Evolutionary conservation across 2,329 filamentous ascomycete species (phyloP), one percentile per base, ranked within the genome.

Genomic region (Stemphylium vesicarium): DNA sequence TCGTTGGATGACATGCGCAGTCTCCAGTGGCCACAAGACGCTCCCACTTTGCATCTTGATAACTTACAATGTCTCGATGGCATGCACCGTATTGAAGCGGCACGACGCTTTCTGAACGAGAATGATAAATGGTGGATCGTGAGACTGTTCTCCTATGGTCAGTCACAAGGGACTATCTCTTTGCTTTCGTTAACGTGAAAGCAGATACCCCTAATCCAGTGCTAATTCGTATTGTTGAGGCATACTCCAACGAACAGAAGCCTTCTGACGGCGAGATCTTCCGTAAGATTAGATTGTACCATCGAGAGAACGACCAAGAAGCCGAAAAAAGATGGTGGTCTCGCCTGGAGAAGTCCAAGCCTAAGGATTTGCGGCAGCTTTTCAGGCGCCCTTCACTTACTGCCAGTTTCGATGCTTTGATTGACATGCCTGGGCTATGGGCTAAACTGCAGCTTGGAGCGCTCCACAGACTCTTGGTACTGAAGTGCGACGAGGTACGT

Each of bases 121-220:
- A 69, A 68, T 33, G 37, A 68, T 43, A 62, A 59, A 46, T 69
- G 33, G 64, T 69, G 37, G 60, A 50, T 47, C n/a, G 52, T 69
- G 13, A 50, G 50, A 15, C 52, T 69, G 2, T 67, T 60, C 18
- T 57, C 48, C 12, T 44, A 60, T 50, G n/a, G 56, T 60, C 38
- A 50, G 56, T 60, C 12, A 29, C 7, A 43, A 44, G 3, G 2
- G 4, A 35, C n/a, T 26, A 37, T 37, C 13, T 39, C 41, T 6
- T 20, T 42, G 15, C 31, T 50, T 39, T 16, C 45, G 4, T 38
- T 50, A 43, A 50, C n/a, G 4, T n/a, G 2, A 52, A 5, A 47
- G 29, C 15, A 63, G 58, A 55, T 7, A 59, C 39, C 7, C 49
- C 48, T 32, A 43, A 50, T 9, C 31, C 10, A 32, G n/a, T 58